Evolutionary conservation across 2,329 filamentous ascomycete genomes (phyloP), one percentile per base, ranked within the genome.

Genomic region (Leptodontidium sp.): DNA sequence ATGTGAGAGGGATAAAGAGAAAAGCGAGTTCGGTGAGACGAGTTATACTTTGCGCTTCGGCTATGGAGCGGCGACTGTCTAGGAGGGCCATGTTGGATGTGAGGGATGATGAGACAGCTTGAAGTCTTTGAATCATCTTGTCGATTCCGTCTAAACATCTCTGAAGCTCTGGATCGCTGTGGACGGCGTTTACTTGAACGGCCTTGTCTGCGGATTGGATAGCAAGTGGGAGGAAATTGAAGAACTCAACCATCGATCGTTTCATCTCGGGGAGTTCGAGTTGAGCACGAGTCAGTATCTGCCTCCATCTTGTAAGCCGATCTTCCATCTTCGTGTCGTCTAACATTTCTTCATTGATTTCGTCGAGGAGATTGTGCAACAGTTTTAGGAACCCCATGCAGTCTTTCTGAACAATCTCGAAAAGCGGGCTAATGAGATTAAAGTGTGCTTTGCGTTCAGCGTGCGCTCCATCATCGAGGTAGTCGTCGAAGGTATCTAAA

Each of bases 21-120:
- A 53, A 53, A 9, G 50, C 50, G 24, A 53, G 29, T 32, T 53
- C 50, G 2, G 50, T 53, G n/a, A 53, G 50, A 2, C 50, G 50
- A 17, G 50, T 53, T 14, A 53, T 53, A 12, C 50, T 53, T 53
- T 53, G 24, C 9, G 50, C 50, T 53, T 53, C 50, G 26, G 50
- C 50, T 53, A 53, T 53, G 11, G 50, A 53, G 14, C 50, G 50
- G 12, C 50, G 50, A 26, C 50, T 53, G 24, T 53, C 50, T 12
- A 53, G 50, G 50, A 53, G 50, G 12, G 50, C 50, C 50, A 53
- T 53, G 24, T 53, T 53, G 24, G 50, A 53, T 17, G 50, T 53
- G 1, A 53, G 12, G 2, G 50, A 53, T 32, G 12, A 32, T 17
- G 50, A 17, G 26, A 29, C 50, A 14, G 24, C 29, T 17, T 53